phyloP scores from a whole-genome alignment of 1,139 yeast species.

The Saccharomyces hybrid region DNA sequence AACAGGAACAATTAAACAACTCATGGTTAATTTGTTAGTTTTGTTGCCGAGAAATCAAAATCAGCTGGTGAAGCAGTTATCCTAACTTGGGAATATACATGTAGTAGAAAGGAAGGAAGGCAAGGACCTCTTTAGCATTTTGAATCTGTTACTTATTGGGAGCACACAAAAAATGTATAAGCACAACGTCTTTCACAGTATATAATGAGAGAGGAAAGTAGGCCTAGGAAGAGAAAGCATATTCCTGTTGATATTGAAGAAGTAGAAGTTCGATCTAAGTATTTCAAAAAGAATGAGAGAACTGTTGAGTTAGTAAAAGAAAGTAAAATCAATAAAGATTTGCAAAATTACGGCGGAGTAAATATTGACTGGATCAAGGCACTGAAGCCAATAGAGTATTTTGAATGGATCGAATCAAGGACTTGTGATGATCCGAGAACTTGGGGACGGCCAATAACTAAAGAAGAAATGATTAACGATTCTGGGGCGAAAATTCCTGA shows the following conservation, averaged over 20 bases:
- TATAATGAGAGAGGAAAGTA: constrained; percentile 2
- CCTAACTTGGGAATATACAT: background rate
- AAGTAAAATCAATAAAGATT: background rate
- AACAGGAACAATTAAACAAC: background rate
- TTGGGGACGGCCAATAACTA: constrained; percentile 18
- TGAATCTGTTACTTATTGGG: background rate
- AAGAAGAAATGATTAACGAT: background rate
- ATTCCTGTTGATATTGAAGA: constrained; percentile 12
- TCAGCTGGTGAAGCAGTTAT: background rate
- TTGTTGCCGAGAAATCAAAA: background rate
- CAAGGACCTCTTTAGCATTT: background rate
- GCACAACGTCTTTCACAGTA: background rate
- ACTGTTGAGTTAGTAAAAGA: background rate
- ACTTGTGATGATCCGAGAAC: constrained; percentile 22
- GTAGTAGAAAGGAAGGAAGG: background rate
- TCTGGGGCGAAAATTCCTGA: constrained; percentile 33
- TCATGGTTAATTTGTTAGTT: background rate
- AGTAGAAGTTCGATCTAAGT: constrained; percentile 9
- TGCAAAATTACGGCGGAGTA: constrained; percentile 6
- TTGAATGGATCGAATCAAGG: constrained; percentile 18
- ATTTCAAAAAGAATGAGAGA: constrained; percentile 13
- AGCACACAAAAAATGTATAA: background rate
- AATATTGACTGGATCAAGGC: constrained; percentile 25
- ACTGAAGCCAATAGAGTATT: constrained; percentile 22
- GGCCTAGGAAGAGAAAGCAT: constrained; percentile 9